phyloP scores from a whole-genome alignment of 495 filamentous ascomycete genomes.

The Neurospora sp. region DNA sequence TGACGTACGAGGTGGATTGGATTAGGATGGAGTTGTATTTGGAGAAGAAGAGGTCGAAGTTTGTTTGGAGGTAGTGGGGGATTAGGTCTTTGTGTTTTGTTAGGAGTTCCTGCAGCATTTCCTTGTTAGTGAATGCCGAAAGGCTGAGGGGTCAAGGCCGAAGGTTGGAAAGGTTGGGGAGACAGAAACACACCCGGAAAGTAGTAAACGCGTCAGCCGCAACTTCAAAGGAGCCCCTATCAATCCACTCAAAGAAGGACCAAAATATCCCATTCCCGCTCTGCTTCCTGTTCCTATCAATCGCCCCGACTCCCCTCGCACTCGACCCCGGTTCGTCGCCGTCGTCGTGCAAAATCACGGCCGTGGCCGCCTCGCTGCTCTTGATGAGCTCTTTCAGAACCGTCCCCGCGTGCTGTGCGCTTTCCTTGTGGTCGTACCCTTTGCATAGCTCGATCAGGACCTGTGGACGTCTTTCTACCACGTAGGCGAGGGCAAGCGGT shows the following conservation, averaged over 20 bases:
- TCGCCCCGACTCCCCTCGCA: conserved; percentile 47
- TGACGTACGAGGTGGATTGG: conserved; percentile 91
- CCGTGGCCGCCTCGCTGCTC: conserved; percentile 67
- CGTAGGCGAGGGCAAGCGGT: conserved; percentile 73
- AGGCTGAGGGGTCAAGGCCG: too few species aligned
- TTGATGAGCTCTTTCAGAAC: conserved; percentile 89
- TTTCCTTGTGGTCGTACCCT: conserved; percentile 82
- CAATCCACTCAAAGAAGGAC: conserved; percentile 97
- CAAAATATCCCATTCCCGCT: conserved; percentile 81
- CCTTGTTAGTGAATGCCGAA: too few species aligned
- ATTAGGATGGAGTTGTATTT: conserved; percentile 84
- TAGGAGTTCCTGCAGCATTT: conserved; percentile 60
- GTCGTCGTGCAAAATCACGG: conserved; percentile 87
- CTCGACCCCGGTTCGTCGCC: conserved; percentile 48
- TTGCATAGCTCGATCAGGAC: conserved; percentile 80
- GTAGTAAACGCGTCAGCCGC: conserved; percentile 96
- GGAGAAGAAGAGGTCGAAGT: conserved; percentile 84
- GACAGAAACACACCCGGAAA: conserved; percentile 58
- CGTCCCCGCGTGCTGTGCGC: conserved; percentile 84
- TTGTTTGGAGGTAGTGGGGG: conserved; percentile 71
- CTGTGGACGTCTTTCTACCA: conserved; percentile 75
- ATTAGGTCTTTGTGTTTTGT: conserved; percentile 90
- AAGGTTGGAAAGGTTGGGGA: neutral
- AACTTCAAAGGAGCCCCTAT: conserved; percentile 89
- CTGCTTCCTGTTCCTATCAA: conserved; percentile 57